A percentile compares a stretch with the other conserved stretches of the same genome.
phyloP scores from a whole-genome alignment of 805 yeast genomes.

The Candida glaebosa region DNA sequence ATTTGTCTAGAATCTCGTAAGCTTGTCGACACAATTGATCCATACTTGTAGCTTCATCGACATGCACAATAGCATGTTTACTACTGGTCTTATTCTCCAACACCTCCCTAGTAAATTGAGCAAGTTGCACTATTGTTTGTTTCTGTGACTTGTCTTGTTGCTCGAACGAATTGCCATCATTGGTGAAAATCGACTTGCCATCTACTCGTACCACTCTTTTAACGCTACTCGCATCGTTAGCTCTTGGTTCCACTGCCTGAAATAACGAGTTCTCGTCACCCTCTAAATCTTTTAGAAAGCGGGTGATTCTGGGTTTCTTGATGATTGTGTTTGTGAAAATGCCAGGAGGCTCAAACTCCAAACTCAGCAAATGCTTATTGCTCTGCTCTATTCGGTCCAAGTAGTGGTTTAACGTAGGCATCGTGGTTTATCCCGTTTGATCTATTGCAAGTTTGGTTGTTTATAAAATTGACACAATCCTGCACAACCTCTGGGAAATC shows the following conservation, averaged over 20 bases:
- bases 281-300: slow-evolving; percentile 59
- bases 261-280: slow-evolving; percentile 50
- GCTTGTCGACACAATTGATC: slow-evolving; percentile 3
- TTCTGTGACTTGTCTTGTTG: slow-evolving; percentile 16
- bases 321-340: slow-evolving; percentile 63
- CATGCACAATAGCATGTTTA: background rate
- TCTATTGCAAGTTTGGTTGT: background rate
- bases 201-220: slow-evolving; percentile 47
- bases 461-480: slow-evolving; percentile 1
- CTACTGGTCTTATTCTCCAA: background rate
- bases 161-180: slow-evolving; percentile 13
- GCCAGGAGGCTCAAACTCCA: slow-evolving; percentile 55
- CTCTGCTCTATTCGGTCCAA: slow-evolving; percentile 35
- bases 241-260: slow-evolving; percentile 27
- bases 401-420: slow-evolving; percentile 20
- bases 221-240: slow-evolving; percentile 8
- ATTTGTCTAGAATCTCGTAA: slow-evolving; percentile 2
- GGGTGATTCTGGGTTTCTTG: slow-evolving; percentile 48
- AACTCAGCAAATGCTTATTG: slow-evolving; percentile 36
- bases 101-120: slow-evolving; percentile 12
- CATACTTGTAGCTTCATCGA: background rate
- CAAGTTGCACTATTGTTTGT: slow-evolving; percentile 27
- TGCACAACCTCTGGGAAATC: too few relatives aligned
- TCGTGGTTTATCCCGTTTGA: slow-evolving; percentile 4
- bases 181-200: slow-evolving; percentile 37